Evolutionary conservation across 1,284 basidiomycete genomes (phyloP).

Genomic region (Leccinum subfulvum): DNA sequence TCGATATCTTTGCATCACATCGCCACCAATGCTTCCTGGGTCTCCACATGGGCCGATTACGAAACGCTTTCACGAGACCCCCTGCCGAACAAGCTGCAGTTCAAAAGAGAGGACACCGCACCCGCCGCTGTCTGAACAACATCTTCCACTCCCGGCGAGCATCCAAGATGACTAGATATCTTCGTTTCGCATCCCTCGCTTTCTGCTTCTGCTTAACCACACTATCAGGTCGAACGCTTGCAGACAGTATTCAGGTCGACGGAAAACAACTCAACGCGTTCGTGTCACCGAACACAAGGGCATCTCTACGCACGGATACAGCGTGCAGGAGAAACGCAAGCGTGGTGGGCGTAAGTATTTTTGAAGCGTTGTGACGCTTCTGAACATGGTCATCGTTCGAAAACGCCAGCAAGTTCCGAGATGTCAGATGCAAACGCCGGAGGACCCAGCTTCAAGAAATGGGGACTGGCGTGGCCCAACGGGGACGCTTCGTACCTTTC

Average conservation of each 20-base stretch:
- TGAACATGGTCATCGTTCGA: conserved; percentile 15
- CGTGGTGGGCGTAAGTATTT: conserved; percentile 16
- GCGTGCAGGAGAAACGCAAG: conserved; percentile 19
- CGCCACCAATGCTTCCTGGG: conserved; percentile 70
- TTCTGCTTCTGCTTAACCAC: conserved; percentile 13
- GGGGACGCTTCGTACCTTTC: conserved; percentile 36
- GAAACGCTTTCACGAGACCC: conserved; percentile 54
- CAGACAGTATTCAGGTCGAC: neutral
- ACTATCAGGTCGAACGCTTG: conserved; percentile 6
- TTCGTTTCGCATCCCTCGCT: conserved; percentile 10
- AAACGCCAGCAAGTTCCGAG: conserved; percentile 13
- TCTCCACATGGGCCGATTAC: conserved; percentile 60
- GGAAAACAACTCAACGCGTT: conserved; percentile 6
- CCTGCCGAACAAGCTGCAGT: conserved; percentile 35
- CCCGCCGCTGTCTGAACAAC: neutral
- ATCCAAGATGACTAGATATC: conserved; percentile 15
- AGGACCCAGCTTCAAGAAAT: conserved; percentile 29
- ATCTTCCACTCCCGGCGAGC: neutral
- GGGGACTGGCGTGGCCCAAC: conserved; percentile 48
- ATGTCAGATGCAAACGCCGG: conserved; percentile 7
- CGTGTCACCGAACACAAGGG: conserved; percentile 4
- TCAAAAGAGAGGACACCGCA: neutral
- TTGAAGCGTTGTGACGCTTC: conserved; percentile 23
- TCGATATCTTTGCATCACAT: conserved; percentile 75
- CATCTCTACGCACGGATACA: neutral